These are phyloP conservation scores for Rhizophagus sp. DNA, from an alignment of 192 early-diverging fungal genomes.

Conservation along the genomic window DNA sequence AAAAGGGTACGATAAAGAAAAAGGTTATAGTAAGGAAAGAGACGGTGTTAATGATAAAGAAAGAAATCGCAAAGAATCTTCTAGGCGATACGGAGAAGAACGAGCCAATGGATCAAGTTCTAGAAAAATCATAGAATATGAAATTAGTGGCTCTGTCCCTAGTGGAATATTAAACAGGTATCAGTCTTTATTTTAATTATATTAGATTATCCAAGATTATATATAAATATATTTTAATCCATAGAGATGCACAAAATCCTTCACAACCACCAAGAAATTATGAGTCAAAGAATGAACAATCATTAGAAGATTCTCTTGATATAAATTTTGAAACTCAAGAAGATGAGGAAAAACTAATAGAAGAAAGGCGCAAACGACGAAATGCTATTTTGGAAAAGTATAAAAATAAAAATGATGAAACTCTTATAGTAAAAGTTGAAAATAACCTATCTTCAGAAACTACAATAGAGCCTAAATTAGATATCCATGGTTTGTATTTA, in stretches of 20 bases:
- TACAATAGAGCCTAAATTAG: constrained; percentile 25
- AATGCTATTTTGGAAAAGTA: constrained; percentile 75
- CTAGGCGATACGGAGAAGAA: constrained; percentile 30
- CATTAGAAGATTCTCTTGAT: constrained; percentile 33
- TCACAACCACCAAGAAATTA: constrained; percentile 20
- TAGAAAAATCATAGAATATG: constrained; percentile 38
- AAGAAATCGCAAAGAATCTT: constrained; percentile 31
- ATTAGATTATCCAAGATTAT: not conserved
- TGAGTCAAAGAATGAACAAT: constrained; percentile 26
- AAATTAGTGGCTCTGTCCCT: constrained; percentile 25
- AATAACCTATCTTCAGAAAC: constrained; percentile 21
- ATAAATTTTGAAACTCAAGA: constrained; percentile 58
- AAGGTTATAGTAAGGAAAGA: constrained; percentile 17
- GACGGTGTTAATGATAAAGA: constrained; percentile 12
- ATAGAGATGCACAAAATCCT: constrained; percentile 35
- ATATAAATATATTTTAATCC: not conserved
- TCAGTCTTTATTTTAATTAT: not conserved
- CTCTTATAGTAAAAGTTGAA: constrained; percentile 28
- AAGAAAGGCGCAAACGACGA: constrained; percentile 80
- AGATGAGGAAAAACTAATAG: constrained; percentile 79
- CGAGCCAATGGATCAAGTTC: constrained; percentile 19
- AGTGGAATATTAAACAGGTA: constrained; percentile 7
- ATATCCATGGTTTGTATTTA: not conserved
- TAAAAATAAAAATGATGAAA: constrained; percentile 47
- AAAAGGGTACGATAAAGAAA: constrained; percentile 12